Evolutionary conservation across 1,139 yeast genomes (phyloP).

Genomic region (Debaryomyces udenii): DNA sequence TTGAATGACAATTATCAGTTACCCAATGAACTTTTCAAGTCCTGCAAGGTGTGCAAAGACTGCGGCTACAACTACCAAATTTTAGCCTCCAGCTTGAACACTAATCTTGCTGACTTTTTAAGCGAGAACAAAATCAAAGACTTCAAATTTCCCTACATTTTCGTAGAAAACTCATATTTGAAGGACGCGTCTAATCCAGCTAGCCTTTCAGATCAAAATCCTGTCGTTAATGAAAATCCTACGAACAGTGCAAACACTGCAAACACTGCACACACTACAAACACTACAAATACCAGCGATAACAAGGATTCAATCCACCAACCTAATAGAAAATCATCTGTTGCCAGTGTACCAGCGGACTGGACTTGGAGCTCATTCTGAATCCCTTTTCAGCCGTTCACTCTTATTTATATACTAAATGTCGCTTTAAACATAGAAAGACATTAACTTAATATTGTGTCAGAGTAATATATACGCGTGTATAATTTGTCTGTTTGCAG

Average conservation of each 20-base stretch:
- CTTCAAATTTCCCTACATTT: conserved; percentile 30
- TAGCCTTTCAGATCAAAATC: not conserved
- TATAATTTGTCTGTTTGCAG: too few relatives aligned
- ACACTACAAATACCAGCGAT: not conserved
- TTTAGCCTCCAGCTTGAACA: conserved; percentile 5
- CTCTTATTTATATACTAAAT: too few relatives aligned
- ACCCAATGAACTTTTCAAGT: conserved; percentile 24
- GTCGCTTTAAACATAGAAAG: too few relatives aligned
- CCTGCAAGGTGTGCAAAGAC: conserved; percentile 41
- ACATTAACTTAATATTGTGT: too few relatives aligned
- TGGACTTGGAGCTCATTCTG: conserved; percentile 54
- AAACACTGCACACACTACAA: not conserved
- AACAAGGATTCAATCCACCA: not conserved
- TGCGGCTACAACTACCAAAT: conserved; percentile 37
- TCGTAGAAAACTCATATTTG: conserved; percentile 44
- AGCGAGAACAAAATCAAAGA: conserved; percentile 29
- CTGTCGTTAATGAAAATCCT: not conserved
- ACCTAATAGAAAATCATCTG: conserved; percentile 16
- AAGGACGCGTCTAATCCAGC: conserved; percentile 9
- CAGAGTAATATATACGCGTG: too few relatives aligned
- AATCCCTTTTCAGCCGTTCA: too few relatives aligned
- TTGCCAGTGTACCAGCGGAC: conserved; percentile 36
- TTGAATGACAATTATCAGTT: conserved; percentile 13
- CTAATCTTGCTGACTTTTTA: conserved; percentile 22
- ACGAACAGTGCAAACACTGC: not conserved